Base-by-base conservation (phyloP, 2,329 filamentous ascomycete genomes). In the Neofusicoccum umdonicola region DNA sequence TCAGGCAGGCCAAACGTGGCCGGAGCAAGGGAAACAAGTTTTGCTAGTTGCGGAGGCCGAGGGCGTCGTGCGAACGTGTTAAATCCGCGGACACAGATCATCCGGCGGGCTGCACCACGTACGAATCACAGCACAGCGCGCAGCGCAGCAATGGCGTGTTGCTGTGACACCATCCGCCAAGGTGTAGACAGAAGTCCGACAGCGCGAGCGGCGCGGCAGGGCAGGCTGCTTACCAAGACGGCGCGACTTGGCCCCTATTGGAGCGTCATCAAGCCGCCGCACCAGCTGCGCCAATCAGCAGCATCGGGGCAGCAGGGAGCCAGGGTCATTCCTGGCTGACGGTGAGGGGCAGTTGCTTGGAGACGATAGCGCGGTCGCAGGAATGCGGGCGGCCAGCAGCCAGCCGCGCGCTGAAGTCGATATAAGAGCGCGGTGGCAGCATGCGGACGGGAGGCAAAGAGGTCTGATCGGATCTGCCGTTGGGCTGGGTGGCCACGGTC, bases 391-490 rank as follows among this genome's bases (percentile, higher is more conserved):
- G 19, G 52, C 37, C 17, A 56, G 19, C 35, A 7, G 4, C 13
- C 22, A 4, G 50, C 34, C 27, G 50, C 37, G 15, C 17, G 42
- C 15, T 6, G 56, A 11, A 27, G 56, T 60, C n/a, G 56, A 60
- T 60, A 60, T 60, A 60, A 60, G 42, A 27, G 56, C 56, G 27
- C 12, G 17, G 9, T 19, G 56, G 31, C 17, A 9, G 51, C 9
- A 15, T n/a, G 54, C 11, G n/a, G 15, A 60, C 44, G 56, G 56
- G 6, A 27, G 56, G 34, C 27, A 13, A 17, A 22, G 31, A 60
- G 27, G 31, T 60, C 31, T 47, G 56, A 47, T 45, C 56, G 17
- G 56, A 60, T 60, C 56, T 60, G 34, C 56, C 15, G 31, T 12
- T 56, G 48, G 48, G 31, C 35, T 31, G 39, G 39, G 52, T 22